Base-by-base conservation (phyloP, 768 basidiomycete genomes). In the Sporobolomyces roseus region DNA sequence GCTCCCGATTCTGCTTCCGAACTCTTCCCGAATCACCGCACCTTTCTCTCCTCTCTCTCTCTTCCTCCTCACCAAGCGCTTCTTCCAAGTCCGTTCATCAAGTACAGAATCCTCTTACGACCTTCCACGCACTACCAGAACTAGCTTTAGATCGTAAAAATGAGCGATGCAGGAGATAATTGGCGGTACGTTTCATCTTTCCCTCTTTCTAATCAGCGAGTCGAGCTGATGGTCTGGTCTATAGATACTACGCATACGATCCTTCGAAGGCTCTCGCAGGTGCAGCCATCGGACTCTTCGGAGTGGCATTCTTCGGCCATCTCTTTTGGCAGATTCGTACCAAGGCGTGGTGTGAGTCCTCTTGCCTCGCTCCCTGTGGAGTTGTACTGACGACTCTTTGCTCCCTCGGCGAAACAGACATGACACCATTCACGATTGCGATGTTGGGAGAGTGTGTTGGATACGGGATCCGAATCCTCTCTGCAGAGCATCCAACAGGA, bases 361-460 rank as follows among this genome's bases (percentile, higher is more conserved):
- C 17, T 3, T 25, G 13, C 43, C 23, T 60, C 27, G 29, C 21
- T 48, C 21, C 23, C 17, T 41, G 38, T 17, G 38, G 17, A 41
- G 17, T 41, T 41, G 38, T 49, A 10, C 35, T 21, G 14, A 4
- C 25, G 8, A 23, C 27, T 61, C 30, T 49, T 25, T 29, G 9
- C 27, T n/a, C 23, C 21, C 38, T 36, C 33, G 16, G 12, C 62
- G n/a, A n/a, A n/a, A n/a, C n/a, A n/a, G n/a, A 72, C 66, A 72
- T 68, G 66, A 61, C 63, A 25, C 71, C 71, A 4, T 72, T 72
- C 51, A 19, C 46, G 27, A 60, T 72, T 49, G 71, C 41, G 21
- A 52, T 51, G 32, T 23, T 65, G 2, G 71, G 71, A 10, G 71
- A 72, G 21, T 5, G 33, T 5, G 52, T 65, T 23, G 71, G 71